Conservation (phyloP, 257 asterid species). For the Ligustrum vulgare region DNA sequence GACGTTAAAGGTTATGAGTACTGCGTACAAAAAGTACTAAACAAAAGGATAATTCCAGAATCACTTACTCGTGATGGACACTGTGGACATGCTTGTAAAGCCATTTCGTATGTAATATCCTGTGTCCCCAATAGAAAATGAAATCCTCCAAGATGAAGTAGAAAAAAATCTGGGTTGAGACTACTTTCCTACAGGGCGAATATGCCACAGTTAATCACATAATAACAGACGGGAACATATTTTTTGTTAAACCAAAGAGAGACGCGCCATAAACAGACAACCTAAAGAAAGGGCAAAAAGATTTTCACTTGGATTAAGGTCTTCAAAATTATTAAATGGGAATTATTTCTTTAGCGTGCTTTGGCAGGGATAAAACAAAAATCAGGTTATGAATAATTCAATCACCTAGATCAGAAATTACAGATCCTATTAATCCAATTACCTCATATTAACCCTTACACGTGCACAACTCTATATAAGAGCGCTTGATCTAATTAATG, state of each 20-base stretch:
- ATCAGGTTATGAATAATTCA: constrained; percentile 16
- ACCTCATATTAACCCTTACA: constrained; percentile 20
- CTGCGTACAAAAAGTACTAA: constrained; percentile 11
- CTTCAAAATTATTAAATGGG: constrained; percentile 11
- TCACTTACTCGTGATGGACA: constrained; percentile 98
- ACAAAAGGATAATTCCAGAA: background rate
- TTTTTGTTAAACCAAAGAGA: constrained; percentile 4
- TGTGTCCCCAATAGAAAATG: constrained; percentile 97
- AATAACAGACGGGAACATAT: background rate
- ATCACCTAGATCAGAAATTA: constrained; percentile 12
- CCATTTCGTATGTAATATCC: constrained; percentile 97
- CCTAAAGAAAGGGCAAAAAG: constrained; percentile 6
- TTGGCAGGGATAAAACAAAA: background rate
- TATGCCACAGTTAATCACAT: constrained; percentile 9
- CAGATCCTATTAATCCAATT: constrained; percentile 4
- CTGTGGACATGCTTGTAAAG: constrained; percentile 98
- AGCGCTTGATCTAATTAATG: background rate
- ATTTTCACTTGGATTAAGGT: background rate
- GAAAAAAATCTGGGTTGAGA: constrained; percentile 79
- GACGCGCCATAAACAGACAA: constrained; percentile 2
- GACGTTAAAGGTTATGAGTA: constrained; percentile 10
- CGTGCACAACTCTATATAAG: constrained; percentile 13
- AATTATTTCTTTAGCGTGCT: constrained; percentile 10
- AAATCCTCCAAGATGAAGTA: constrained; percentile 95
- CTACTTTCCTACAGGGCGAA: constrained; percentile 79